Evolutionary conservation across 176 grass and related monocot genomes (phyloP).

Genomic region (Paspalum vaginatum): DNA sequence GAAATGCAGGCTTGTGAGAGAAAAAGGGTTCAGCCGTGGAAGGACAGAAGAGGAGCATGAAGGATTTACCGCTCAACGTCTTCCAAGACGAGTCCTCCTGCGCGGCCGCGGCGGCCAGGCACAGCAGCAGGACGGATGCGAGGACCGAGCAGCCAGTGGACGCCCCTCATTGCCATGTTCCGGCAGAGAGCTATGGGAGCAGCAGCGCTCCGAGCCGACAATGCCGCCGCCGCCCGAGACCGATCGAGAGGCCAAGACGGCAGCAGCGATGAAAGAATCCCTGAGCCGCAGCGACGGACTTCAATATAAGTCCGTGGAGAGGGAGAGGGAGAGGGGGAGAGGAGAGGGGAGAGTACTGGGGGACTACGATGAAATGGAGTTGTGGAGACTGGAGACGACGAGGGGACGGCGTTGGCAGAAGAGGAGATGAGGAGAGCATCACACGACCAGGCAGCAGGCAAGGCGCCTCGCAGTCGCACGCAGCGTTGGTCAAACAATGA

Average conservation of each 20-base stretch:
- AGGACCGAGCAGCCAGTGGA: constrained; percentile 41
- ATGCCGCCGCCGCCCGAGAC: background rate
- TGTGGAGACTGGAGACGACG: too few species aligned
- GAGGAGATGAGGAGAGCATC: too few species aligned
- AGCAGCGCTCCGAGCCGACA: background rate
- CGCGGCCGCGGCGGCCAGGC: constrained; percentile 33
- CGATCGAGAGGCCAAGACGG: background rate
- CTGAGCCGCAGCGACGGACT: background rate
- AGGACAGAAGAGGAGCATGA: background rate
- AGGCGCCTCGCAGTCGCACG: too few species aligned
- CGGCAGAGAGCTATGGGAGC: constrained; percentile 5
- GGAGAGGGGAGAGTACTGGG: too few species aligned
- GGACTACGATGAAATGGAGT: too few species aligned
- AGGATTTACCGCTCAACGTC: constrained; percentile 50
- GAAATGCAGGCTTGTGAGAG: too few species aligned
- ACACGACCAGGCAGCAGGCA: too few species aligned
- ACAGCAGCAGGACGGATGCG: constrained; percentile 36
- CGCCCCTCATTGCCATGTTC: constrained; percentile 49
- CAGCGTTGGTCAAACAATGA: constrained; percentile 43
- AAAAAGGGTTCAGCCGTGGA: background rate
- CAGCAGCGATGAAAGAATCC: background rate
- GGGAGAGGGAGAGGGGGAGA: background rate
- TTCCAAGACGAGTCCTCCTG: constrained; percentile 58
- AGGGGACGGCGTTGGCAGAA: too few species aligned
- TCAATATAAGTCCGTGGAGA: constrained; percentile 20